Conservation (phyloP, 2,329 filamentous ascomycete species). For the Chaetomiaceae sp. region DNA sequence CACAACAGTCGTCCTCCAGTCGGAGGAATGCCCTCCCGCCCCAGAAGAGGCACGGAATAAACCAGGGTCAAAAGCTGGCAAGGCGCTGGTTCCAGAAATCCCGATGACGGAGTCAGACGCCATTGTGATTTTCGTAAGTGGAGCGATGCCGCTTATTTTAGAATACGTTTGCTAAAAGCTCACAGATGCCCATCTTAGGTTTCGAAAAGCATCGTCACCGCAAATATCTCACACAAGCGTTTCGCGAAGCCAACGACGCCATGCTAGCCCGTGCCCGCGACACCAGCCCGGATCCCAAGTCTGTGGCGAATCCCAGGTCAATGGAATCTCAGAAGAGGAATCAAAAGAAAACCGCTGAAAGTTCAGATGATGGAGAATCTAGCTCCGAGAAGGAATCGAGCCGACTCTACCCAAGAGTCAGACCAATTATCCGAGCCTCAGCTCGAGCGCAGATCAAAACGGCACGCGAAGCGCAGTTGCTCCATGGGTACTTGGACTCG, state of each 20-base stretch:
- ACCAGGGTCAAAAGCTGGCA: neutral
- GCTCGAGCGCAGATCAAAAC: neutral
- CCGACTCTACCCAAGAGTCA: neutral
- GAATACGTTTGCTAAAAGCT: neutral
- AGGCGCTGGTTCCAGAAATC: neutral
- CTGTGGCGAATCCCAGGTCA: neutral
- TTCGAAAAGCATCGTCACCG: conserved; percentile 20
- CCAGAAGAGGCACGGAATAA: neutral
- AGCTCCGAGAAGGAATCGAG: conserved; percentile 1
- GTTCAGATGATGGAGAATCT: conserved; percentile 9
- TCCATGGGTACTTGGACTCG: conserved; percentile 4
- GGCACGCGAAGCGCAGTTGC: conserved; percentile 2
- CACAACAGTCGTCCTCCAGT: neutral
- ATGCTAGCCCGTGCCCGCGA: conserved; percentile 1
- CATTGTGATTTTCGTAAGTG: conserved; percentile 15
- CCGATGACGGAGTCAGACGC: conserved; percentile 3
- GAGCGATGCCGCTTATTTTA: neutral
- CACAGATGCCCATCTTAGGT: conserved; percentile 21
- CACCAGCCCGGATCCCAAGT: neutral
- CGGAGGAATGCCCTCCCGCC: neutral
- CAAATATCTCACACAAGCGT: conserved; percentile 7
- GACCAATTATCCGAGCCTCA: neutral
- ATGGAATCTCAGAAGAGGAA: neutral
- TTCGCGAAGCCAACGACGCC: neutral
- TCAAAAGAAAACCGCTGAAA: neutral